phyloP scores from a whole-genome alignment of 306 rosid genomes.

The Elaeagnus macrophylla region DNA sequence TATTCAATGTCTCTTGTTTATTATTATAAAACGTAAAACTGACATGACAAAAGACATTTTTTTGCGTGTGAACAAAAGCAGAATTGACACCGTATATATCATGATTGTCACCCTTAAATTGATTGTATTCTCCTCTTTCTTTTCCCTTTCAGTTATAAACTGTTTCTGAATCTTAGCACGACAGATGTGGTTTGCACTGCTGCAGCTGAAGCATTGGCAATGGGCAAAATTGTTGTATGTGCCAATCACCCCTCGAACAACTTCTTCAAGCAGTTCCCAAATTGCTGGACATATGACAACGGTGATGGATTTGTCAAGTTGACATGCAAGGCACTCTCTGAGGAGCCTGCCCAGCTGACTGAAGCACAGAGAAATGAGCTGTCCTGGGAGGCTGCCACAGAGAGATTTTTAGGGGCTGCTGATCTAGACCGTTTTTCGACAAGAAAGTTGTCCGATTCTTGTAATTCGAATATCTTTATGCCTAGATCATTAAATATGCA shows the following conservation, averaged over 20 bases:
- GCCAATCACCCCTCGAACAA: conserved; percentile 87
- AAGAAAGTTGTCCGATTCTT: conserved; percentile 19
- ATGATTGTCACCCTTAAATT: too few relatives aligned
- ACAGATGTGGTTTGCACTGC: conserved; percentile 95
- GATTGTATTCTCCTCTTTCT: conserved; percentile 3
- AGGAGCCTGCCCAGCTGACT: conserved; percentile 56
- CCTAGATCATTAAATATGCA: conserved; percentile 38
- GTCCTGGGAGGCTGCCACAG: conserved; percentile 94
- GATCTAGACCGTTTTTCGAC: conserved; percentile 38
- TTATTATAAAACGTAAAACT: too few relatives aligned
- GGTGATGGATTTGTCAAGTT: conserved; percentile 49
- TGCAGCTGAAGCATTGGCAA: conserved; percentile 97
- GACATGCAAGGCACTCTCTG: conserved; percentile 45
- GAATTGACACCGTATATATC: too few relatives aligned
- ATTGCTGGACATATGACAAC: conserved; percentile 54
- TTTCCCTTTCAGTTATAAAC: conserved; percentile 55
- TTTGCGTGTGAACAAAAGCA: too few relatives aligned
- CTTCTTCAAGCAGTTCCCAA: conserved; percentile 92
- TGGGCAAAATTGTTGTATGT: conserved; percentile 79
- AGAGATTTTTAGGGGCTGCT: conserved; percentile 54
- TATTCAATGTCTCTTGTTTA: too few relatives aligned
- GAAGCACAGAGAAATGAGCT: conserved; percentile 52
- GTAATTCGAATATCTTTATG: conserved; percentile 34
- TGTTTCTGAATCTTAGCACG: conserved; percentile 93
- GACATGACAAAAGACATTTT: too few relatives aligned